Percentiles rank a stretch among this genome's conserved stretches.
Evolutionary conservation across 164 flowering plant genomes (phyloP).

Genomic region (Vitis amurensis): DNA sequence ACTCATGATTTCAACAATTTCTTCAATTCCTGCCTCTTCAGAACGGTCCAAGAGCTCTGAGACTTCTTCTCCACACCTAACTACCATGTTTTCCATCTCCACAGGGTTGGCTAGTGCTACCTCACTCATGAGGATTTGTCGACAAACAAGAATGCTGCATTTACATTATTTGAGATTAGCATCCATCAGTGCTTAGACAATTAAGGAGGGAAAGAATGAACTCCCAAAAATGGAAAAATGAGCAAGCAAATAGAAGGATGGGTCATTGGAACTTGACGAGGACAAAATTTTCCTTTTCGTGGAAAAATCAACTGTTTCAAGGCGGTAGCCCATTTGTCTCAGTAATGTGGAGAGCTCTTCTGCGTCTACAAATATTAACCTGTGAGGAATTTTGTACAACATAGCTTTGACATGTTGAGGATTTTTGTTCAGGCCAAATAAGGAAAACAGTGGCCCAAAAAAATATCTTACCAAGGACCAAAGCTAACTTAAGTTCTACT

Average conservation of each 20-base stretch:
- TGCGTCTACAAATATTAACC: no score
- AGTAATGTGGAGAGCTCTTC: no score
- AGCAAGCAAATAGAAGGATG: background rate
- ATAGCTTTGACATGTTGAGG: background rate
- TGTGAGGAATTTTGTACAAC: background rate
- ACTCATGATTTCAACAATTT: slow-evolving; percentile 56
- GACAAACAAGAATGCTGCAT: slow-evolving; percentile 74
- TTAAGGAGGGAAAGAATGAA: no score
- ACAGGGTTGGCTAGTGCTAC: slow-evolving; percentile 27
- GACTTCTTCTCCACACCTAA: slow-evolving; percentile 36
- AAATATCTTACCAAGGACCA: no score
- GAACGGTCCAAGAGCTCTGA: slow-evolving; percentile 44
- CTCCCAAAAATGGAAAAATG: no score
- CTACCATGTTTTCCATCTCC: slow-evolving; percentile 50
- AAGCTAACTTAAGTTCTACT: no score
- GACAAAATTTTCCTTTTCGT: no score
- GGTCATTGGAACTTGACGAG: background rate
- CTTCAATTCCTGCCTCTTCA: slow-evolving; percentile 65
- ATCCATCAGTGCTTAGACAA: background rate
- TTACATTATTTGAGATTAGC: slow-evolving; percentile 2
- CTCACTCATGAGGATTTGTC: slow-evolving; percentile 70
- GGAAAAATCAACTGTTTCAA: no score
- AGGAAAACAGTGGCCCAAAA: no score
- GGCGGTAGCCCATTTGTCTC: no score
- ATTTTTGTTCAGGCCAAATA: background rate